Conservation (phyloP, 2,329 filamentous ascomycete species). For the Penicillium capsulatum region DNA sequence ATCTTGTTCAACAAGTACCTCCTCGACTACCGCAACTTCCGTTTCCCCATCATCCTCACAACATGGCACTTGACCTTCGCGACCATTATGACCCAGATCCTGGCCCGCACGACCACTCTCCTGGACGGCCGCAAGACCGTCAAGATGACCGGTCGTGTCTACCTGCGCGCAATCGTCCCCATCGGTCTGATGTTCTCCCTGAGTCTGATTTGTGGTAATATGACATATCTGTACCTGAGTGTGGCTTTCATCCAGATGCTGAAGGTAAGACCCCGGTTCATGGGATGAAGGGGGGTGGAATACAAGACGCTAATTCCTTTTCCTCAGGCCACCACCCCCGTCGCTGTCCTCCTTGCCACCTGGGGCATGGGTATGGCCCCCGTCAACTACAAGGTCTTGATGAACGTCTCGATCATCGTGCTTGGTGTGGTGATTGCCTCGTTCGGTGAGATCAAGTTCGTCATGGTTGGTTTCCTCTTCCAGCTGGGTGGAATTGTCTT, state of each 20-base stretch:
- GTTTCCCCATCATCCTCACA: conserved; percentile 64
- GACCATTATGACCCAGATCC: conserved; percentile 87
- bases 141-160: conserved; percentile 94
- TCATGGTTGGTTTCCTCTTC: conserved; percentile 58
- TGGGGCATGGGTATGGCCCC: conserved; percentile 83
- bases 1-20: conserved; percentile 99
- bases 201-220: conserved; percentile 92
- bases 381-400: conserved; percentile 78
- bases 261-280: conserved; percentile 50
- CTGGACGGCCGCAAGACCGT: conserved; percentile 94
- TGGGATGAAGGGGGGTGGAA: too few relatives aligned
- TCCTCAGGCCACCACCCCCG: conserved; percentile 79
- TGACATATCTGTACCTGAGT: conserved; percentile 91
- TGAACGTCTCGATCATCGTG: conserved; percentile 93
- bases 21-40: conserved; percentile 64
- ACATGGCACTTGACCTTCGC: conserved; percentile 95
- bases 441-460: conserved; percentile 92
- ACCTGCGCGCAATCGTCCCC: conserved; percentile 86
- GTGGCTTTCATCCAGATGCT: conserved; percentile 99
- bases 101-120: conserved; percentile 82
- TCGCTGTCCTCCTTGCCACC: conserved; percentile 83
- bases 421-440: conserved; percentile 92
- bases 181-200: conserved; percentile 95
- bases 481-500: conserved; percentile 74
- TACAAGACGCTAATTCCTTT: conserved; percentile 3